Percentiles rank a stretch among this genome's conserved stretches.
These are phyloP conservation scores for Neonectria magnoliae DNA, from an alignment of 2,329 filamentous ascomycete species.

Conservation along the genomic window DNA sequence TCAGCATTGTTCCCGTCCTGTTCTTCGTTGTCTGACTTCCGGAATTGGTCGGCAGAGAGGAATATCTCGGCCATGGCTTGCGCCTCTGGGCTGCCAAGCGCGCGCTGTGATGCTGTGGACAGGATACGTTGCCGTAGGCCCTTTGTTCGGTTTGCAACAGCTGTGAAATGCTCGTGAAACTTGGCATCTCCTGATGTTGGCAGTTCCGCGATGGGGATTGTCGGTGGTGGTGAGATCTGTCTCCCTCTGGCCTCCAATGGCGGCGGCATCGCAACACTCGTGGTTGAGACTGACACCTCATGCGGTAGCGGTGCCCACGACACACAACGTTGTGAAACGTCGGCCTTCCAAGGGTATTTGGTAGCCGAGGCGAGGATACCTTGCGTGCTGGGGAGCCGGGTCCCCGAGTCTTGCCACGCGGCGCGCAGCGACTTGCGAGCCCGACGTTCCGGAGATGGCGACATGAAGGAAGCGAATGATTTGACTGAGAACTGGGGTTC, in stretches of 20 bases:
- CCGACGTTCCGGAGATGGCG: conserved; percentile 56
- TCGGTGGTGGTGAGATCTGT: conserved; percentile 57
- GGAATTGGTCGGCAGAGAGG: conserved; percentile 37
- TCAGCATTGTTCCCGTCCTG: conserved; percentile 20
- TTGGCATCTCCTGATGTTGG: conserved; percentile 48
- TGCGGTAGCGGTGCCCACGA: conserved; percentile 50
- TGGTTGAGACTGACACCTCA: conserved; percentile 28
- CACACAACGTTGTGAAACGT: conserved; percentile 46
- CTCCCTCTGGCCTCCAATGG: conserved; percentile 30
- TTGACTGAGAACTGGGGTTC: conserved; percentile 61
- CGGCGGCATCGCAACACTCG: not conserved
- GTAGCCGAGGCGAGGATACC: conserved; percentile 49
- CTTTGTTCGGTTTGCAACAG: conserved; percentile 51
- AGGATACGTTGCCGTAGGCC: conserved; percentile 48
- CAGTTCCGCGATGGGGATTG: conserved; percentile 47
- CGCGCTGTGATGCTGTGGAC: conserved; percentile 54
- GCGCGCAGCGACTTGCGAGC: conserved; percentile 25
- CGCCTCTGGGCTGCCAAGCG: conserved; percentile 35
- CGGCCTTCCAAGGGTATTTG: conserved; percentile 47
- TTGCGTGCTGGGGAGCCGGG: conserved; percentile 47
- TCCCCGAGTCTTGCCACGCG: conserved; percentile 36
- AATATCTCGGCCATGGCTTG: conserved; percentile 42
- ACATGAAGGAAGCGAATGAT: conserved; percentile 63
- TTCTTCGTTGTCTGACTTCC: conserved; percentile 10
- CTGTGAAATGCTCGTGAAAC: conserved; percentile 61